Evolutionary conservation across 73 alveolate species (phyloP).

Genomic region (Paramecium biaurelia): DNA sequence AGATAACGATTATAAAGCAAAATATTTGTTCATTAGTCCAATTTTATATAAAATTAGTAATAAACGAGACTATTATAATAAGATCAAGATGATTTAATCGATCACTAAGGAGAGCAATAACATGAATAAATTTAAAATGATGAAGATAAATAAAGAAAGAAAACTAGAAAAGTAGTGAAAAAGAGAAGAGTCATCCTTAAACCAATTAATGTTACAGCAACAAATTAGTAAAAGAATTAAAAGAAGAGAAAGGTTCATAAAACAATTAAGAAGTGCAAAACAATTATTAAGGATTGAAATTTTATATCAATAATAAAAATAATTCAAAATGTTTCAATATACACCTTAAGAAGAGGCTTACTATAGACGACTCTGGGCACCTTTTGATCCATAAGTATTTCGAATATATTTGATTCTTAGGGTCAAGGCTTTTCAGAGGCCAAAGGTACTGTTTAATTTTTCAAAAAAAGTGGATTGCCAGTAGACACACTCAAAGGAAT

Average conservation of each 20-base stretch:
- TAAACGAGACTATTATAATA: not conserved
- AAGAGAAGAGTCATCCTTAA: not conserved
- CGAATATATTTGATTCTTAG: not conserved
- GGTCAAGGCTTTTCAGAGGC: not conserved
- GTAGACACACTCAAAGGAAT: not conserved
- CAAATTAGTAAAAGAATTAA: not conserved
- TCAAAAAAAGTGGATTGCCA: conserved; percentile 8
- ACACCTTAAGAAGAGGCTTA: not conserved
- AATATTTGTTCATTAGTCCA: not conserved
- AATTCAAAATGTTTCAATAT: not conserved
- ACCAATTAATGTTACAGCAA: not conserved
- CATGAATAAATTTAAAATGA: not conserved
- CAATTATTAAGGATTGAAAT: not conserved
- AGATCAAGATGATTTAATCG: not conserved
- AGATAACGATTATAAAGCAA: not conserved
- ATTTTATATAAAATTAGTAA: not conserved
- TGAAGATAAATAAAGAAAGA: not conserved
- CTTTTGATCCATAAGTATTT: conserved; percentile 3
- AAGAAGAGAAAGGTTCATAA: not conserved
- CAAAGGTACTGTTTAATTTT: not conserved
- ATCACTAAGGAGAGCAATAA: not conserved
- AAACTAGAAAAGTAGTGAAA: not conserved
- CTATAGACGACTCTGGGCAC: not conserved
- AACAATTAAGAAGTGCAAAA: not conserved
- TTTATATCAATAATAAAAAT: not conserved